A percentile compares a stretch with the other conserved stretches of the same genome.
These are phyloP conservation scores for Citrus inodora DNA, from an alignment of 345 rosid species.

Conservation along the genomic window DNA sequence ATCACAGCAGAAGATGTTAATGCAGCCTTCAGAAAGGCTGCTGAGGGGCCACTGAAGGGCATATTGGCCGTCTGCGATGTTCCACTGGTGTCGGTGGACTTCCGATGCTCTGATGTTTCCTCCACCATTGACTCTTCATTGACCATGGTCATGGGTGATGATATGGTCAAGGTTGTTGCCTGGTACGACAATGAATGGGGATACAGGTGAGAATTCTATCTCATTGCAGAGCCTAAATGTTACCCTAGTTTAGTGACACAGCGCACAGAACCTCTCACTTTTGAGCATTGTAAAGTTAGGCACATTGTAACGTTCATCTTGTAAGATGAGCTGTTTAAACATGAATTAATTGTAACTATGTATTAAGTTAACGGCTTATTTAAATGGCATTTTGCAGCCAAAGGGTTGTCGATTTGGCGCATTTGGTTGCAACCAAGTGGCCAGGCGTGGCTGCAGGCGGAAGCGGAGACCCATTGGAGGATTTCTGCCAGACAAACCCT, in stretches of 20 bases:
- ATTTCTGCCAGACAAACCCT: slow-evolving; percentile 86
- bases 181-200: slow-evolving; percentile 99
- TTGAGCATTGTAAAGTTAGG: no score
- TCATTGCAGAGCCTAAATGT: not conserved
- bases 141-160: slow-evolving; percentile 98
- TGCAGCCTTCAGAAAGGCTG: slow-evolving; percentile 88
- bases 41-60: slow-evolving; percentile 82
- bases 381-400: slow-evolving; percentile 51
- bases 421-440: slow-evolving; percentile 85
- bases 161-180: slow-evolving; percentile 95
- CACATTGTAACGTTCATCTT: not conserved
- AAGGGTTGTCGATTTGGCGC: slow-evolving; percentile 97
- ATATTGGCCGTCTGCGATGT: slow-evolving; percentile 76
- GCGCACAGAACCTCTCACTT: not conserved
- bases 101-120: slow-evolving; percentile 89
- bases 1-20: slow-evolving; percentile 84
- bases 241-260: not conserved
- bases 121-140: slow-evolving; percentile 88
- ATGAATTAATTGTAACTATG: not conserved
- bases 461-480: slow-evolving; percentile 92
- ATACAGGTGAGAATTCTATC: slow-evolving; percentile 54
- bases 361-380: not conserved
- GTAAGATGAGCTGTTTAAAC: not conserved
- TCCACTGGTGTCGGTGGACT: slow-evolving; percentile 91
- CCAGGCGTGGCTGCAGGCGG: slow-evolving; percentile 58